These are phyloP conservation scores for Podila verticillata DNA, from an alignment of 192 early-diverging fungal genomes.

Conservation along the genomic window DNA sequence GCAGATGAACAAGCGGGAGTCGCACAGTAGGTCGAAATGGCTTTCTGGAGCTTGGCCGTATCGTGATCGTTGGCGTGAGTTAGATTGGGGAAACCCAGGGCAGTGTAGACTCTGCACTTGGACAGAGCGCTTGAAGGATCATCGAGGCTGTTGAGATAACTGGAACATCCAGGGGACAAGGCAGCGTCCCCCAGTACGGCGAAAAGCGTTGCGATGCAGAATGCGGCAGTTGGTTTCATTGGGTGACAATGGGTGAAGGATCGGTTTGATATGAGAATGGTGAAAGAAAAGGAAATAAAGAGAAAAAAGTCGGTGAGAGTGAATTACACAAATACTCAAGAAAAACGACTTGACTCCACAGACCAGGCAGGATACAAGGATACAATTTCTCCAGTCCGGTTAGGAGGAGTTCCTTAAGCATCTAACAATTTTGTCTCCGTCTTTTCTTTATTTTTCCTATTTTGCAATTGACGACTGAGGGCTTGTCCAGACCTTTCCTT, in stretches of 20 bases:
- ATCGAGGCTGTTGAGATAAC: slow-evolving; percentile 13
- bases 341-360: no score
- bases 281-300: no score
- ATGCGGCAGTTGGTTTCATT: neutral
- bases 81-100: slow-evolving; percentile 28
- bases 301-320: no score
- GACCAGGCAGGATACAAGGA: no score
- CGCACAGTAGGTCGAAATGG: slow-evolving; percentile 25
- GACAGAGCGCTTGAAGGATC: slow-evolving; percentile 12
- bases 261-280: no score
- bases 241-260: neutral
- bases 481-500: no score
- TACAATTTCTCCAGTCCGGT: no score
- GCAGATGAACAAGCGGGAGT: slow-evolving; percentile 32
- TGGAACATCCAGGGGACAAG: slow-evolving; percentile 22
- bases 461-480: no score
- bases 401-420: no score
- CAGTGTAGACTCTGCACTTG: slow-evolving; percentile 39
- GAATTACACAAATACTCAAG: no score
- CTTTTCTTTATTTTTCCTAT: neutral
- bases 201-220: neutral
- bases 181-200: neutral
- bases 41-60: slow-evolving; percentile 29
- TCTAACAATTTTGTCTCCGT: neutral
- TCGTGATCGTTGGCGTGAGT: slow-evolving; percentile 36